phyloP scores from a whole-genome alignment of 345 rosid genomes.

The Pugionium cornutum region DNA sequence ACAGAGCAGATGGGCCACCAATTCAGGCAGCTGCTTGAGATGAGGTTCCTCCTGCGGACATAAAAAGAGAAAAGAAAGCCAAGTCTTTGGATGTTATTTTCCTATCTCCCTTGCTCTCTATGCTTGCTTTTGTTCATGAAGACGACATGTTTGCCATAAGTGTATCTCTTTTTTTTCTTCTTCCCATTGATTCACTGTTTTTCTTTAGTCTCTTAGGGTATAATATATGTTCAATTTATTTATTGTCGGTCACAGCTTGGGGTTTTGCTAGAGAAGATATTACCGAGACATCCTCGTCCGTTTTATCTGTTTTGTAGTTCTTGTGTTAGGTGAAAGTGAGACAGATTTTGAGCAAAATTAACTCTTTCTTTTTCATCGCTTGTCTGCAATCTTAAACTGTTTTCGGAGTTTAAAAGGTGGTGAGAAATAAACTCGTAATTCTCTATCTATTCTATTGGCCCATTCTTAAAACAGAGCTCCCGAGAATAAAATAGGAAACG shows the following conservation, averaged over 20 bases:
- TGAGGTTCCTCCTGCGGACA: conserved; percentile 45
- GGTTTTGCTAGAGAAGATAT: too few relatives aligned
- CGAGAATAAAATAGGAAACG: conserved; percentile 26
- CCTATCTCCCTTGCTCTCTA: background rate
- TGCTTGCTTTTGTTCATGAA: too few relatives aligned
- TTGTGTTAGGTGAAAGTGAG: conserved; percentile 38
- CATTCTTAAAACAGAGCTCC: too few relatives aligned
- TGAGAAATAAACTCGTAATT: conserved; percentile 23
- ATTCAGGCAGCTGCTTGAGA: conserved; percentile 54
- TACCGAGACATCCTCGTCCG: too few relatives aligned
- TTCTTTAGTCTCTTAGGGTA: too few relatives aligned
- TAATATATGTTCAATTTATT: too few relatives aligned
- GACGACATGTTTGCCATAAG: too few relatives aligned
- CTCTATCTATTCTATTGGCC: too few relatives aligned
- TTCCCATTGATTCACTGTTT: too few relatives aligned
- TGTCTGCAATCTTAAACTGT: background rate
- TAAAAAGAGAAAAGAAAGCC: conserved; percentile 25
- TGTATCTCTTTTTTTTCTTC: too few relatives aligned
- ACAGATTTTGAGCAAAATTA: conserved; percentile 38
- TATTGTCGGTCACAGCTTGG: too few relatives aligned
- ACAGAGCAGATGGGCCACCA: conserved; percentile 46
- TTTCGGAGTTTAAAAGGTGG: conserved; percentile 24
- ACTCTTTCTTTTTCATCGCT: conserved; percentile 12
- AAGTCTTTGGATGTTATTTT: conserved; percentile 31
- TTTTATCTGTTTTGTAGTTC: conserved; percentile 32